Percentiles rank a stretch among this genome's conserved stretches.
phyloP scores from a whole-genome alignment of 805 yeast genomes.

The Nakazawaea ernobii region DNA sequence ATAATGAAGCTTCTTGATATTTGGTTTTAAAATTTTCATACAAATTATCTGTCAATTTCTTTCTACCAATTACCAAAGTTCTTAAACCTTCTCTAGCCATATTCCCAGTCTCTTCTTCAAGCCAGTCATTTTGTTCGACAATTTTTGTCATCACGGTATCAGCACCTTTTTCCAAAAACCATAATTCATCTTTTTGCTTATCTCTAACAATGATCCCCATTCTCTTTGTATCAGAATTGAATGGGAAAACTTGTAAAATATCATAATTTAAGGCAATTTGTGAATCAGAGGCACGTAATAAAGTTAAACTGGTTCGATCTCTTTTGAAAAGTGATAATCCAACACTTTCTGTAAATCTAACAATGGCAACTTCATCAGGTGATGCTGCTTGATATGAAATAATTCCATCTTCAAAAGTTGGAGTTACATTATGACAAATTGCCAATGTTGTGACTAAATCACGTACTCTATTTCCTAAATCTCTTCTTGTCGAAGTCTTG shows the following conservation, averaged over 20 bases:
- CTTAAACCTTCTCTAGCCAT: slow-evolving; percentile 98
- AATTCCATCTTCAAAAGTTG: slow-evolving; percentile 74
- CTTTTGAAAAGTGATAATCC: slow-evolving; percentile 79
- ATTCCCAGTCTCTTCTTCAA: slow-evolving; percentile 94
- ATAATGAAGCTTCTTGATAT: slow-evolving; percentile 66
- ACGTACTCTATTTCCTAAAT: slow-evolving; percentile 67
- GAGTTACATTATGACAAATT: slow-evolving; percentile 96
- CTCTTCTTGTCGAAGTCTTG: slow-evolving; percentile 43
- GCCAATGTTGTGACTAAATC: slow-evolving; percentile 81
- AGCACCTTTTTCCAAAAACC: slow-evolving; percentile 94
- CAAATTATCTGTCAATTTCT: slow-evolving; percentile 47
- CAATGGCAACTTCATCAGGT: slow-evolving; percentile 98
- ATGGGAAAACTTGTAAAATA: slow-evolving; percentile 83
- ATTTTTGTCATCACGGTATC: slow-evolving; percentile 87
- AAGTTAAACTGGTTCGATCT: slow-evolving; percentile 70
- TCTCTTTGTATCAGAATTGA: slow-evolving; percentile 90
- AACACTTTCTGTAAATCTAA: slow-evolving; percentile 79
- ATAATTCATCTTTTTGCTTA: slow-evolving; percentile 55
- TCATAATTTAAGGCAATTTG: slow-evolving; percentile 51
- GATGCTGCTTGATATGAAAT: slow-evolving; percentile 93
- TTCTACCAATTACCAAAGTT: slow-evolving; percentile 90
- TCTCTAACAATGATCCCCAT: slow-evolving; percentile 88
- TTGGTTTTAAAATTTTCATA: slow-evolving; percentile 60
- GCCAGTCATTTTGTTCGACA: slow-evolving; percentile 87
- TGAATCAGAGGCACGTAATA: slow-evolving; percentile 52